phyloP scores from a whole-genome alignment of 345 rosid species.

The Rubroshorea leprosula region DNA sequence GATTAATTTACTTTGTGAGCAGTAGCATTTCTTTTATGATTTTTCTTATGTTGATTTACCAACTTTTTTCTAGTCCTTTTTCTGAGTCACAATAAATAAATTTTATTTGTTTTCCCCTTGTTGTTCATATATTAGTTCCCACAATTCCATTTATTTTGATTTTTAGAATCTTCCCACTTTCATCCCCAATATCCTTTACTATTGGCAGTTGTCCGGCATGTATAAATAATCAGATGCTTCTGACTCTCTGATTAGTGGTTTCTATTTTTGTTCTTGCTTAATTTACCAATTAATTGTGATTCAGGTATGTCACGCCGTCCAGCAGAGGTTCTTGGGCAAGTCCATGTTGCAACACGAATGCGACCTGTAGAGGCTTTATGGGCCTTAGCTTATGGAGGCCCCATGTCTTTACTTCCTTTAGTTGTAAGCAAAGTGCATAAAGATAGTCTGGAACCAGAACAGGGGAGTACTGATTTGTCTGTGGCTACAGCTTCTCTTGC shows the following conservation, averaged over 20 bases:
- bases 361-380: conserved; percentile 86
- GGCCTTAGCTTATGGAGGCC: conserved; percentile 98
- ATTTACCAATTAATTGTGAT: conserved; percentile 18
- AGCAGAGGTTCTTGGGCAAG: conserved; percentile 99
- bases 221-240: background rate
- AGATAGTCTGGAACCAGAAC: conserved; percentile 71
- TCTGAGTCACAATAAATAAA: no score
- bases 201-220: background rate
- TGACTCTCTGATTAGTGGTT: background rate
- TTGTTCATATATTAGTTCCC: no score
- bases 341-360: conserved; percentile 83
- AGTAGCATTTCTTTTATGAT: no score
- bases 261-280: conserved; percentile 11
- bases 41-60: no score
- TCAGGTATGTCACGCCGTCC: conserved; percentile 81
- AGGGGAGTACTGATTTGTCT: conserved; percentile 50
- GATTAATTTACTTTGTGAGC: no score
- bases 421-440: conserved; percentile 63
- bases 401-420: conserved; percentile 92
- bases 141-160: no score
- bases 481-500: conserved; percentile 71
- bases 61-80: no score
- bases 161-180: background rate
- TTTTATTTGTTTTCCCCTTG: background rate
- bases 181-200: background rate